Percentiles rank a stretch among this genome's conserved stretches.
Evolutionary conservation across 1,284 basidiomycete genomes (phyloP).

Genomic region (Hymenochaete sp.): DNA sequence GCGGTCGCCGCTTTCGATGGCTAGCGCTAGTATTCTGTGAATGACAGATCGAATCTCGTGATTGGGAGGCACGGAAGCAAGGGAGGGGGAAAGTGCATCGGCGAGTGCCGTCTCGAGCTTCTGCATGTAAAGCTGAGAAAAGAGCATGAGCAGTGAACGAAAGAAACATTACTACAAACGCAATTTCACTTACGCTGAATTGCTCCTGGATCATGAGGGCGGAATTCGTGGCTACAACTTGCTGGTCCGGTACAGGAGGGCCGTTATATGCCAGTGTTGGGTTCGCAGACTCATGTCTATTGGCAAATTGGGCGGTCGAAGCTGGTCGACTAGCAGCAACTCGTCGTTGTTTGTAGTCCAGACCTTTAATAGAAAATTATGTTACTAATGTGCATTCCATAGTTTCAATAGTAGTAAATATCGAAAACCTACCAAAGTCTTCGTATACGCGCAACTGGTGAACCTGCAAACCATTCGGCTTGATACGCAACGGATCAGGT

Average conservation of each 20-base stretch:
- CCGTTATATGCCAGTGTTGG: slow-evolving; percentile 37
- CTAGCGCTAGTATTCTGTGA: slow-evolving; percentile 73
- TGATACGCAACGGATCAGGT: slow-evolving; percentile 86
- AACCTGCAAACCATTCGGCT: slow-evolving; percentile 72
- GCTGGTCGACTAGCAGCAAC: slow-evolving; percentile 49
- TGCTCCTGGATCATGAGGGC: slow-evolving; percentile 63
- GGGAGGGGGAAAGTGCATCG: slow-evolving; percentile 57
- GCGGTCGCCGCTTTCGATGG: slow-evolving; percentile 69
- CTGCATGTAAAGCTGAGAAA: slow-evolving; percentile 47
- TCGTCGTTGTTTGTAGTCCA: slow-evolving; percentile 43
- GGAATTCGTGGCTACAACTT: slow-evolving; percentile 32
- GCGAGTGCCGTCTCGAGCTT: slow-evolving; percentile 76
- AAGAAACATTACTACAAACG: slow-evolving; percentile 19
- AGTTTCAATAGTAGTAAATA: background rate
- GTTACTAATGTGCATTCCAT: background rate
- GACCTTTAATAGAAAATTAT: slow-evolving; percentile 27
- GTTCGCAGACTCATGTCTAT: slow-evolving; percentile 38
- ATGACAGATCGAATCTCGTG: slow-evolving; percentile 83
- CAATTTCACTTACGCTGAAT: slow-evolving; percentile 46
- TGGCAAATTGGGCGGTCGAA: slow-evolving; percentile 50
- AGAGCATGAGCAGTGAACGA: slow-evolving; percentile 6
- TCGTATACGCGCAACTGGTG: slow-evolving; percentile 91
- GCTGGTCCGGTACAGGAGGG: slow-evolving; percentile 32
- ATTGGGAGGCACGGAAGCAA: slow-evolving; percentile 66
- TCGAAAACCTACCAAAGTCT: slow-evolving; percentile 64